Evolutionary conservation across 2,329 filamentous ascomycete genomes (phyloP).

Genomic region (Xylariaceae sp.): DNA sequence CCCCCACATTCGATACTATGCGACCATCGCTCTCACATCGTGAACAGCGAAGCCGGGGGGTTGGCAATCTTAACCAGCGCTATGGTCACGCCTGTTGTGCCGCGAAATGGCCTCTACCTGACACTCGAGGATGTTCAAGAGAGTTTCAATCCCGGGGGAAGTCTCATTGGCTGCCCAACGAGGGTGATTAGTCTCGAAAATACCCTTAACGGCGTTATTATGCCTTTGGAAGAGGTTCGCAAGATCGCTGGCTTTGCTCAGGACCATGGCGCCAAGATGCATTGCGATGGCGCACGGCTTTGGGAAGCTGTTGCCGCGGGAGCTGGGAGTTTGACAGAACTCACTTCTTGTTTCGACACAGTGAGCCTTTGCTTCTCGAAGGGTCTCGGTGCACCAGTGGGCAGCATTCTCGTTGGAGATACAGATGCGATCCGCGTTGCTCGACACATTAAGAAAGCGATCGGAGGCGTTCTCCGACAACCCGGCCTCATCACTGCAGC

Average conservation of each 20-base stretch:
- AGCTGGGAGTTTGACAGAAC: conserved; percentile 63
- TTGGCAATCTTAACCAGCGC: conserved; percentile 45
- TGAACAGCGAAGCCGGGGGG: conserved; percentile 63
- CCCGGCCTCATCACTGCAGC: conserved; percentile 69
- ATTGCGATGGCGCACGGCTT: conserved; percentile 74
- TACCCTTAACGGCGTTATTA: conserved; percentile 73
- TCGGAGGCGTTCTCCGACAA: conserved; percentile 72
- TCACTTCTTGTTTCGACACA: conserved; percentile 61
- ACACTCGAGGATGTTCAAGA: conserved; percentile 72
- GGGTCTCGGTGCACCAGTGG: conserved; percentile 76
- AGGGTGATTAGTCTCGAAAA: conserved; percentile 81
- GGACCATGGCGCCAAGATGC: conserved; percentile 61
- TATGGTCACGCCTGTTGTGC: conserved; percentile 26
- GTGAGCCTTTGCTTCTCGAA: conserved; percentile 79
- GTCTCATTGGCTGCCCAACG: conserved; percentile 77
- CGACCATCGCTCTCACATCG: conserved; percentile 74
- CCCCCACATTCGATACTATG: conserved; percentile 79
- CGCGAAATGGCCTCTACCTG: conserved; percentile 67
- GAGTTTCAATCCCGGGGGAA: conserved; percentile 59
- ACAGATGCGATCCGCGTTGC: conserved; percentile 35
- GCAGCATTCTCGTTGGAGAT: conserved; percentile 65
- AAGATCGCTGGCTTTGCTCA: conserved; percentile 68
- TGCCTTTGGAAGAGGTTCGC: conserved; percentile 68
- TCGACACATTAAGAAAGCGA: conserved; percentile 57
- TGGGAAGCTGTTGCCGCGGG: conserved; percentile 77